Evolutionary conservation across 140 eudicot species (phyloP), one percentile per base, ranked within the genome.

Genomic region (Eryngium alpinum): DNA sequence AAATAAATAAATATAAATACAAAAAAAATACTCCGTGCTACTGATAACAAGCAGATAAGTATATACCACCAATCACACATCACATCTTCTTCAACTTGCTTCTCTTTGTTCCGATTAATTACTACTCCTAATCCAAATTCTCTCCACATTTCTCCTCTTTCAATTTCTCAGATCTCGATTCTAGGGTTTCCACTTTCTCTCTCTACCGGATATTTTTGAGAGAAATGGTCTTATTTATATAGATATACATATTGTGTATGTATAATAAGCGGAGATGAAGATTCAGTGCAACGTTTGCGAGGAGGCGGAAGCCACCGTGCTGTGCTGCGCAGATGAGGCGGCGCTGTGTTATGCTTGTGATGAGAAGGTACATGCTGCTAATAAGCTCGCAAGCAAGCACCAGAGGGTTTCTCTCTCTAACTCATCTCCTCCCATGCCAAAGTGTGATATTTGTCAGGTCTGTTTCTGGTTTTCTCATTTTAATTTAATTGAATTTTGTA

Each of bases 321-420:
- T 93, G 11, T 93, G 98, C 80, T 93, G 97, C 83, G 98, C 94
- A 29, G 98, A 94, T 44, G 97, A 94, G 89, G 98, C 97, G 78
- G 96, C 96, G 72, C 82, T 94, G 32, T 94, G 97, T 33, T 73
- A 76, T 85, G 84, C 24, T 9, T 94, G 98, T 74, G 98, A 90
- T 63, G 83, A 84, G 77, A 84, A 89, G 70, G 90, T 91, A 4
- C 97, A 91, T 56, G 95, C 98, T 6, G 97, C 95, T 63, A 93
- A 93, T 76, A 91, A 90, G 85, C 95, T 93, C 43, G 95, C 98
- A 4, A 83, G 90, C 63, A 94, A 88, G 78, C 98, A 93, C 85
- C 93, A 88, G 84, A 71, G 98, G 17, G 88, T 91, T 66, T 66
- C 87, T 85, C 94, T 93, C 28, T 74, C 93, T n/a, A 83, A 21